Percentiles rank a stretch among this genome's conserved stretches.
phyloP scores from a whole-genome alignment of 2,329 filamentous ascomycete species.

The Elsinoe batatas region DNA sequence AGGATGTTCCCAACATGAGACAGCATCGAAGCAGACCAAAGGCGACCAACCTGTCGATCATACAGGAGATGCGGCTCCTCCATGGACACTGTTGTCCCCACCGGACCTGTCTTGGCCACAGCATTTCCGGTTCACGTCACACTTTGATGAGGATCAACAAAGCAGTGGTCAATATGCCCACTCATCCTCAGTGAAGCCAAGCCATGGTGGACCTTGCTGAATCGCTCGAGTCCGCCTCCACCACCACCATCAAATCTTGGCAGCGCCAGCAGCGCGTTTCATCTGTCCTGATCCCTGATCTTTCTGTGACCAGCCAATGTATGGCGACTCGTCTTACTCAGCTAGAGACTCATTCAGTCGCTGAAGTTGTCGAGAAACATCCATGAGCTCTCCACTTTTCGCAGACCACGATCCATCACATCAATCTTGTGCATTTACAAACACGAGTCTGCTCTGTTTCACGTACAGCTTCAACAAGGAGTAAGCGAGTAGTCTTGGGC shows the following conservation, averaged over 20 bases:
- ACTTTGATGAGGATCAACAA: slow-evolving; percentile 5
- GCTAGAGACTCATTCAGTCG: no score
- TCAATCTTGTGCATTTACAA: background rate
- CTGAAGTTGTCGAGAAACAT: background rate
- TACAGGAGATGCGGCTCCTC: background rate
- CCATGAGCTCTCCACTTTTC: background rate
- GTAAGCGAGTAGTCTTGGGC: background rate
- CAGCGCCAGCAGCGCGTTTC: slow-evolving; percentile 6
- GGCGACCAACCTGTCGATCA: slow-evolving; percentile 4
- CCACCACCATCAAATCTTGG: background rate
- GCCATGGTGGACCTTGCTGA: background rate
- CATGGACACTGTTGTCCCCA: background rate
- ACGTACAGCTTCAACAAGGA: background rate
- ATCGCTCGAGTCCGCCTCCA: slow-evolving; percentile 6
- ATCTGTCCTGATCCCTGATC: slow-evolving; percentile 3
- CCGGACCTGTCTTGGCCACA: background rate
- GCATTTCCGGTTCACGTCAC: background rate
- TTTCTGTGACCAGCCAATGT: slow-evolving; percentile 7
- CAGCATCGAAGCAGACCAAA: background rate
- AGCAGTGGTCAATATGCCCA: background rate
- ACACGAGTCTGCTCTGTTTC: slow-evolving; percentile 3
- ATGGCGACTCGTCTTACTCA: background rate
- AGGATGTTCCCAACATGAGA: background rate
- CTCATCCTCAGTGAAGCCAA: background rate
- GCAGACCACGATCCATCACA: background rate